Evolutionary conservation across 1,284 basidiomycete genomes (phyloP), one percentile per base, ranked within the genome.

Genomic region (Malassezia furfur): DNA sequence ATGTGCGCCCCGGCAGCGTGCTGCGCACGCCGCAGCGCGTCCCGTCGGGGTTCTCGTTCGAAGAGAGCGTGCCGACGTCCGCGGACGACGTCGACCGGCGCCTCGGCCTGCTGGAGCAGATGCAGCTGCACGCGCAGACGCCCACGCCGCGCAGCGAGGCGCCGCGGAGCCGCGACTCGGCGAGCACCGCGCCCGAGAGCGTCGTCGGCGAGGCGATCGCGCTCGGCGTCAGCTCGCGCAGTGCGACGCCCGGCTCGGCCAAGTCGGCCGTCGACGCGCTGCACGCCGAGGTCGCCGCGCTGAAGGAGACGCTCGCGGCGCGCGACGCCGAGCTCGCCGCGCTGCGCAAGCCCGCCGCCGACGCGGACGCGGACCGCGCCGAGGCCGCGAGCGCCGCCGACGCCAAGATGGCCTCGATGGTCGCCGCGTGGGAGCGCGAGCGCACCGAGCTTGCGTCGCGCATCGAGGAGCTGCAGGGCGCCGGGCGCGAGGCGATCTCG

Each of bases 381-480:
- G n/a, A n/a, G n/a, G n/a, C n/a, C n/a, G n/a, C n/a, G n/a, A n/a
- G n/a, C n/a, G n/a, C n/a, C 4, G 36, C 14, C 2, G 22, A 56
- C 12, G 47, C 52, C 21, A 62, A 61, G 50, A 19, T 71, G 3
- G 59, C 60, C 36, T 58, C 66, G 25, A 62, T 74, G 43, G 68
- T 70, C 37, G 52, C 62, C 1, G 61, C 66, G 8, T 61, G 66
- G 19, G 66, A 74, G 38, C 48, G 56, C 14, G 66, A 68, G 31
- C 57, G 67, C 9, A 53, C 49, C 12, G 64, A 58, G 17, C 50
- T 67, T 31, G 44, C 54, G 11, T 54, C 45, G 32, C 85, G 88
- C 64, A 82, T 91, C 2, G 85, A 89, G 52, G 85, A 88, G 68
- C 80, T 93, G 38, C 80, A 87, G 48, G 79, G 81, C 58, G 88